A percentile compares a stretch with the other conserved stretches of the same genome.
Conservation (phyloP, 208 protist species). For the Tritrichomonas foetus region DNA sequence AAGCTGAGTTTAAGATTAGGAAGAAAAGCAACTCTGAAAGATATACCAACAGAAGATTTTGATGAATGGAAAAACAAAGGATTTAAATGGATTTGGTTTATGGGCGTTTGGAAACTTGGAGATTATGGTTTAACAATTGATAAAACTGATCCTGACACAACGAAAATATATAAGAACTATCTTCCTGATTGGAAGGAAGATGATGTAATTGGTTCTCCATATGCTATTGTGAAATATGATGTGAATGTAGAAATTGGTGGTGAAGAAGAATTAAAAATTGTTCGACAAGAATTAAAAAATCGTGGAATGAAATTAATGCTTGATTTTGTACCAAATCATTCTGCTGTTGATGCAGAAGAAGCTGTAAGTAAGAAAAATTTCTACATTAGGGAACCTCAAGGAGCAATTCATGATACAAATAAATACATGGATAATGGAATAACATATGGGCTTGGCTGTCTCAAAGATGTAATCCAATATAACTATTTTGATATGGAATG, state of each 20-base stretch:
- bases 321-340: conserved; percentile 48
- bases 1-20: not conserved
- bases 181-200: conserved; percentile 45
- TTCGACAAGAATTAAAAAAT: conserved; percentile 38
- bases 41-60: conserved; percentile 45
- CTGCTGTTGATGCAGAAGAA: conserved; percentile 17
- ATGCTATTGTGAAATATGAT: conserved; percentile 8
- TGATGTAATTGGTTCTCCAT: conserved; percentile 50
- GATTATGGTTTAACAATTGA: not conserved
- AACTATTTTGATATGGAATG: conserved; percentile 12
- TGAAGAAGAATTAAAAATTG: conserved; percentile 9
- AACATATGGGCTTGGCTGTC: not conserved
- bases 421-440: not conserved
- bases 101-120: conserved; percentile 44
- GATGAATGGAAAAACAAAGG: conserved; percentile 18
- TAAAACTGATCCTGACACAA: not conserved
- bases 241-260: conserved; percentile 38
- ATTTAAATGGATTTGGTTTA: conserved; percentile 39
- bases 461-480: not conserved
- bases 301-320: conserved; percentile 46
- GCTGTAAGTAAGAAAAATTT: not conserved
- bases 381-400: not conserved
- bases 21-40: not conserved
- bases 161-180: not conserved
- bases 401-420: not conserved